Percentiles rank a stretch among this genome's conserved stretches.
These are phyloP conservation scores for Termitomyces sp. DNA, from an alignment of 768 basidiomycete species.

Conservation along the genomic window DNA sequence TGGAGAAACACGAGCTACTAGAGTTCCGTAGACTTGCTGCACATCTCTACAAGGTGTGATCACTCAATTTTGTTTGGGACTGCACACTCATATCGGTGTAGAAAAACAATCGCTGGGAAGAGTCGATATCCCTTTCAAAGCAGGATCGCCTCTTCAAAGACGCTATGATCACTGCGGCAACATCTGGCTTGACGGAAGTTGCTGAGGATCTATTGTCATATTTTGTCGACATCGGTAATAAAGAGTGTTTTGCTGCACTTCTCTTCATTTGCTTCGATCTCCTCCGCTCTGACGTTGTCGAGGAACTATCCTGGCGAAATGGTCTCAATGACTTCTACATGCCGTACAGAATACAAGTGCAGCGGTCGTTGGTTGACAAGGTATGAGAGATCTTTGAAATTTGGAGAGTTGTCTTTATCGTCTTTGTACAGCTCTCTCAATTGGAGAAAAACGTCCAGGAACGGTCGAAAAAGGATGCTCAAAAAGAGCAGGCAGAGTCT, in stretches of 20 bases:
- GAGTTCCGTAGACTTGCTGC: conserved; percentile 96
- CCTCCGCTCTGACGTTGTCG: conserved; percentile 87
- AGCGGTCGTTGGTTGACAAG: conserved; percentile 76
- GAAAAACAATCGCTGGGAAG: conserved; percentile 97
- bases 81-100: conserved; percentile 21
- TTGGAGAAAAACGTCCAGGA: conserved; percentile 91
- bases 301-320: conserved; percentile 95
- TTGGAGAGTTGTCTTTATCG: not conserved
- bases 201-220: conserved; percentile 94
- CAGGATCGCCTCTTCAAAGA: conserved; percentile 98
- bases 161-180: conserved; percentile 88
- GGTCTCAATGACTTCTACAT: conserved; percentile 96
- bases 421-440: conserved; percentile 49
- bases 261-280: conserved; percentile 95
- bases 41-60: conserved; percentile 86
- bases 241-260: conserved; percentile 92
- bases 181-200: conserved; percentile 81
- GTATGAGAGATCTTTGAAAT: conserved; percentile 28
- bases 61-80: conserved; percentile 4
- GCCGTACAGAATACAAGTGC: conserved; percentile 91
- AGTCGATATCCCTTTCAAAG: conserved; percentile 92
- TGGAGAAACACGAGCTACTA: conserved; percentile 88
- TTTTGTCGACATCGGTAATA: conserved; percentile 98
- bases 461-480: conserved; percentile 77
- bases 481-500: conserved; percentile 88